These are phyloP conservation scores for Ustilago sp. DNA, from an alignment of 1,284 basidiomycete species.

Conservation along the genomic window DNA sequence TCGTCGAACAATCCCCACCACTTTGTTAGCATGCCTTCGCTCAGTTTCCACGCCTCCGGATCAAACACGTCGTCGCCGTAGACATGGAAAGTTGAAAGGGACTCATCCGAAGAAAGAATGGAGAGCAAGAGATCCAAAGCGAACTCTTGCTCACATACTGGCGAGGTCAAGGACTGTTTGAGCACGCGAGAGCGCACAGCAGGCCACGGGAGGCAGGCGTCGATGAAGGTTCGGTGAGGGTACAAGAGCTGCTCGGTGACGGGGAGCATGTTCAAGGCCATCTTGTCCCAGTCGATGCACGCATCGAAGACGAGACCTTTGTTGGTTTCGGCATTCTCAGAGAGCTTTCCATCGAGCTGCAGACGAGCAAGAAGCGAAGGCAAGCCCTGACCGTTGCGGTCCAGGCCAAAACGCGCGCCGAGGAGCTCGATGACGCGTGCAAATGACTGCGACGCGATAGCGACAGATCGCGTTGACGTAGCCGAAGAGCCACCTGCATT, in stretches of 20 bases:
- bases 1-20: slow-evolving; percentile 57
- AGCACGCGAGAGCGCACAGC: slow-evolving; percentile 44
- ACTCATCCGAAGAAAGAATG: slow-evolving; percentile 22
- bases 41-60: slow-evolving; percentile 51
- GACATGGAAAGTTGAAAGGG: slow-evolving; percentile 35
- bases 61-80: slow-evolving; percentile 53
- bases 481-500: background rate
- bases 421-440: slow-evolving; percentile 21
- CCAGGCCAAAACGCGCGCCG: slow-evolving; percentile 18
- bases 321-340: background rate
- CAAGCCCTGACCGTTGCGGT: slow-evolving; percentile 1
- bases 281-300: slow-evolving; percentile 29
- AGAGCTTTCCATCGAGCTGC: slow-evolving; percentile 15
- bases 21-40: slow-evolving; percentile 37
- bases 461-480: background rate
- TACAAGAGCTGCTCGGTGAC: slow-evolving; percentile 40
- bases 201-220: slow-evolving; percentile 52
- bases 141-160: slow-evolving; percentile 48
- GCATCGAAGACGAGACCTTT: slow-evolving; percentile 44
- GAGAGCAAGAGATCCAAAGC: slow-evolving; percentile 40
- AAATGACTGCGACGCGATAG: slow-evolving; percentile 28
- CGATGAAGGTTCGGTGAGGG: slow-evolving; percentile 47
- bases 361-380: slow-evolving; percentile 25
- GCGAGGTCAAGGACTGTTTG: slow-evolving; percentile 28
- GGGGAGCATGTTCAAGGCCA: slow-evolving; percentile 39